phyloP scores from a whole-genome alignment of 148 eudicot species.

The Amaranthus palmeri region DNA sequence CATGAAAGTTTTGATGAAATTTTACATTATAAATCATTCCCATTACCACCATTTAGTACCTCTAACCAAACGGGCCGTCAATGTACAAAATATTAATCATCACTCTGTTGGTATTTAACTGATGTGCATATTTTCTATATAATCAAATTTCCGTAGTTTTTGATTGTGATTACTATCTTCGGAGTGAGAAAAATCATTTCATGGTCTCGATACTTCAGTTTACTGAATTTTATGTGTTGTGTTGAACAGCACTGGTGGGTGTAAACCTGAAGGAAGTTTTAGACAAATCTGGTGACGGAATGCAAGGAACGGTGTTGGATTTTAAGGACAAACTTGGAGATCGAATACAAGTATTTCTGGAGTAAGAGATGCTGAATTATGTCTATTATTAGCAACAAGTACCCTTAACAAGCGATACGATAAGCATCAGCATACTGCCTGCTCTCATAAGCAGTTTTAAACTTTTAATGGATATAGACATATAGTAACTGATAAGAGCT shows the following conservation, averaged over 20 bases:
- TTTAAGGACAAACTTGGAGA: constrained; percentile 72
- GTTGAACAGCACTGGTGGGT: constrained; percentile 64
- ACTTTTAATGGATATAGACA: no score
- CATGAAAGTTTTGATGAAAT: no score
- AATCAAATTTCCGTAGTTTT: no score
- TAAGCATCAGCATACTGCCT: neutral
- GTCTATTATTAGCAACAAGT: neutral
- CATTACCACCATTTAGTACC: neutral
- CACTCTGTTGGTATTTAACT: no score
- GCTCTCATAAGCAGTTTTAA: neutral
- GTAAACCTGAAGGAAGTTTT: constrained; percentile 75
- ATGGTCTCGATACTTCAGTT: neutral
- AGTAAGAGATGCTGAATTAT: constrained; percentile 24
- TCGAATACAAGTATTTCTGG: constrained; percentile 86
- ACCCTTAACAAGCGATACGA: neutral
- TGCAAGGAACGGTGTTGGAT: constrained; percentile 74
- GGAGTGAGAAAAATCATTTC: neutral
- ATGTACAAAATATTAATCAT: neutral
- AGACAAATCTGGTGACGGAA: constrained; percentile 59
- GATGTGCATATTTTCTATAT: no score
- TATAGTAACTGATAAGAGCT: no score
- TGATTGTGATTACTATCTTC: neutral
- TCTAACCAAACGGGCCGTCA: neutral
- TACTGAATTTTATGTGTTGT: constrained; percentile 3
- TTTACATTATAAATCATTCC: neutral